These are phyloP conservation scores for Hevea brasiliensis DNA, from an alignment of 345 rosid species.

Conservation along the genomic window DNA sequence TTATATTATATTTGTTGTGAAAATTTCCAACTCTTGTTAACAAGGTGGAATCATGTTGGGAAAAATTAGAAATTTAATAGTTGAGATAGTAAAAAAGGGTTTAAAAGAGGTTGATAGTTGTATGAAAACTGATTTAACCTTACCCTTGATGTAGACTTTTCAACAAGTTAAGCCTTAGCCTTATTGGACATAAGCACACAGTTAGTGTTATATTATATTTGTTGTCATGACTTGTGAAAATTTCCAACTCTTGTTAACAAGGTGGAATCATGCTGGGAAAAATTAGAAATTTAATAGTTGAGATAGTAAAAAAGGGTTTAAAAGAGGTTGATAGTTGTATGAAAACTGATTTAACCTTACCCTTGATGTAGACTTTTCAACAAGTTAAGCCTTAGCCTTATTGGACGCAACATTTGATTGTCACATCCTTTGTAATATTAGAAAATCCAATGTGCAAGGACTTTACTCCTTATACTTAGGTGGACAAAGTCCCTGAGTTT, in stretches of 20 bases:
- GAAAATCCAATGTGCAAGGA: too few species aligned
- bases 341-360: not conserved
- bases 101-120: not conserved
- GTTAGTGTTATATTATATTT: too few species aligned
- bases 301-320: not conserved
- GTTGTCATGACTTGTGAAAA: too few species aligned
- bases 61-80: not conserved
- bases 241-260: not conserved
- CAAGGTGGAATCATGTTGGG: not conserved
- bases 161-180: not conserved
- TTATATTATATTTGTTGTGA: too few species aligned
- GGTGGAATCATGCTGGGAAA: not conserved
- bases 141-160: not conserved
- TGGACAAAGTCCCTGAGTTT: not conserved
- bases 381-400: not conserved
- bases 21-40: too few species aligned
- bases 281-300: not conserved
- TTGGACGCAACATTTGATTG: not conserved
- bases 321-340: not conserved
- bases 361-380: not conserved
- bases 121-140: not conserved
- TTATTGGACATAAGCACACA: not conserved
- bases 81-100: not conserved
- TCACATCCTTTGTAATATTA: too few species aligned
- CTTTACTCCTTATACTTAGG: too few species aligned